Evolutionary conservation across 345 rosid genomes (phyloP).

Genomic region (Noccaea caerulescens): DNA sequence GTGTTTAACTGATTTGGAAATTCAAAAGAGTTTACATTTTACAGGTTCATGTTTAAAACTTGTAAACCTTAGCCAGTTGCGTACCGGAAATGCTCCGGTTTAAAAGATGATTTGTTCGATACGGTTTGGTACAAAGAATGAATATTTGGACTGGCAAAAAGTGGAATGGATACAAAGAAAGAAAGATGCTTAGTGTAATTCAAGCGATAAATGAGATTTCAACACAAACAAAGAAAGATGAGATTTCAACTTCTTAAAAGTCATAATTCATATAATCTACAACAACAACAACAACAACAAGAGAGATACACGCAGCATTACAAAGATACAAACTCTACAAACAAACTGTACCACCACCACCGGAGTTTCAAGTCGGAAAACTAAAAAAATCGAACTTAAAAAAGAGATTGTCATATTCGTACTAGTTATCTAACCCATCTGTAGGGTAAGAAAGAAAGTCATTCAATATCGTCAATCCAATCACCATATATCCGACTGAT

Average conservation of each 20-base stretch:
- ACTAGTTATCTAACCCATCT: slow-evolving; percentile 9
- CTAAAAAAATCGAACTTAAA: slow-evolving; percentile 9
- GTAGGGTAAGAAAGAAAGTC: slow-evolving; percentile 9
- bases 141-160: not conserved
- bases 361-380: not conserved
- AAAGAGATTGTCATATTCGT: slow-evolving; percentile 2
- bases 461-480: slow-evolving; percentile 94
- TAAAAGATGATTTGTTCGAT: not conserved
- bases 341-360: slow-evolving; percentile 39
- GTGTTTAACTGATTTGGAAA: not conserved
- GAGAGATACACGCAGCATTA: slow-evolving; percentile 29
- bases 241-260: slow-evolving; percentile 2
- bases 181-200: not conserved
- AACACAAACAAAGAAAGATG: slow-evolving; percentile 6
- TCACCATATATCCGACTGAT: slow-evolving; percentile 98
- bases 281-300: slow-evolving; percentile 29
- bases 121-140: not conserved
- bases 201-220: too few relatives aligned
- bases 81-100: not conserved
- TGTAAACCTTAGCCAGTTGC: too few relatives aligned
- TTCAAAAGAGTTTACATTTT: not conserved
- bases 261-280: slow-evolving; percentile 32
- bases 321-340: slow-evolving; percentile 41
- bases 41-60: not conserved
- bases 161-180: slow-evolving; percentile 22